Evolutionary conservation across 2,329 filamentous ascomycete species (phyloP), one percentile per base, ranked within the genome.

Genomic region (Arthrobotrys pseudoclavata): DNA sequence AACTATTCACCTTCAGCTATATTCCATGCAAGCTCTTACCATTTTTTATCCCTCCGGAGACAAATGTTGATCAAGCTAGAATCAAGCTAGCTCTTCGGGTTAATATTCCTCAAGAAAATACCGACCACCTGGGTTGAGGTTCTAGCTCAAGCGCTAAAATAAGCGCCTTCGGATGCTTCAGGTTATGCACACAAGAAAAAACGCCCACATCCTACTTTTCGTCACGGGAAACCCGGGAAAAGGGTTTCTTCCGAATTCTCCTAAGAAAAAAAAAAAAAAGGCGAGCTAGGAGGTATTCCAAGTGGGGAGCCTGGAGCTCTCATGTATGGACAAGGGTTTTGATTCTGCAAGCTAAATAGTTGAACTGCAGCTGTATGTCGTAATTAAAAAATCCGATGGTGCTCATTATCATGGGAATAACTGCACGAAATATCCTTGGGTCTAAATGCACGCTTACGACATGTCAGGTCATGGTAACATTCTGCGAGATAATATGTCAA

Each of bases 121-220:
- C 31, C 31, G 10, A 60, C 9, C 1, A 24, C 12, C n/a, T 42
- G 31, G 34, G 37, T 57, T 18, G 50, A 57, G 12, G 52, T 40
- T n/a, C 12, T 52, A 26, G 37, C 15, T 29, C 57, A 15, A 60
- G 69, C 69, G 69, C 69, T 71, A 71, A 71, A 71, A 47, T 71
- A 71, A 52, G 69, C 69, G 69, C 69, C 57, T 50, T 60, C 10
- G n/a, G 26, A 26, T 71, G 69, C 60, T 40, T 60, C 48, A 60
- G 15, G 26, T 15, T 22, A 26, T 55, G 37, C 69, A 64, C 55
- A 55, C 26, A 48, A 48, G 18, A 48, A 37, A 55, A 37, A 29
- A 52, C 22, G 52, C 52, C 29, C 52, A 34, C 22, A 42, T n/a
- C n/a, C n/a, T 4, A 9, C 1, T 12, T 18, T n/a, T 52, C 48